phyloP scores from a whole-genome alignment of 176 grass and related monocot species.

The bread wheat (Triticum aestivum) region DNA sequence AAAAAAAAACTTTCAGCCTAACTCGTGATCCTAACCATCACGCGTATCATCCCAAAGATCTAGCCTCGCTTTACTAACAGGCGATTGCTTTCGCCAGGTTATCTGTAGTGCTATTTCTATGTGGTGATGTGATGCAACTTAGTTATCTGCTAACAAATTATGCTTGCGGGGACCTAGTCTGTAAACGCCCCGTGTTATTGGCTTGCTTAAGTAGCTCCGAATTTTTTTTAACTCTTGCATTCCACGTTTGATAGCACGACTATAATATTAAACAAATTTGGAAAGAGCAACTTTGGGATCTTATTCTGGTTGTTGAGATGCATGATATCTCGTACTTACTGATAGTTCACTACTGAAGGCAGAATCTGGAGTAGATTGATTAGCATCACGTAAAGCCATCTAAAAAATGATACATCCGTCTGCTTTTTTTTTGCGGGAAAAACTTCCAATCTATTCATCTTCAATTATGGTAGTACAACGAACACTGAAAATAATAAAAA shows the following conservation, averaged over 20 bases:
- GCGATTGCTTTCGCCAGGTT: neutral
- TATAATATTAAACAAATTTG: neutral
- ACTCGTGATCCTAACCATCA: slow-evolving; percentile 24
- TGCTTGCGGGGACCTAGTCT: neutral
- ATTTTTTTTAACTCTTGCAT: neutral
- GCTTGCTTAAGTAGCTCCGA: neutral
- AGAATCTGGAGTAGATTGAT: neutral
- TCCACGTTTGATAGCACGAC: neutral
- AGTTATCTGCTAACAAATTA: neutral
- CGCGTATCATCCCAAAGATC: neutral
- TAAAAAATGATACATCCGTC: neutral
- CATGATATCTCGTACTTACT: neutral
- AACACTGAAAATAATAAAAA: no score
- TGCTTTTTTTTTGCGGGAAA: neutral
- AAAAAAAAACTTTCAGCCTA: slow-evolving; percentile 7
- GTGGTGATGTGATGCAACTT: neutral
- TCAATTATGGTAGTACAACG: no score
- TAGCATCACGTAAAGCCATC: neutral
- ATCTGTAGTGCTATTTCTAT: slow-evolving; percentile 15
- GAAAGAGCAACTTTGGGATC: neutral
- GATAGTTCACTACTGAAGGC: neutral
- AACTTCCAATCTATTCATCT: no score
- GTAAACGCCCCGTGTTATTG: neutral
- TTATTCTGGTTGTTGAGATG: neutral
- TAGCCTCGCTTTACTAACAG: neutral